A percentile compares a stretch with the other conserved stretches of the same genome.
Evolutionary conservation across 306 rosid genomes (phyloP).

Genomic region (Inga leiocalycina): DNA sequence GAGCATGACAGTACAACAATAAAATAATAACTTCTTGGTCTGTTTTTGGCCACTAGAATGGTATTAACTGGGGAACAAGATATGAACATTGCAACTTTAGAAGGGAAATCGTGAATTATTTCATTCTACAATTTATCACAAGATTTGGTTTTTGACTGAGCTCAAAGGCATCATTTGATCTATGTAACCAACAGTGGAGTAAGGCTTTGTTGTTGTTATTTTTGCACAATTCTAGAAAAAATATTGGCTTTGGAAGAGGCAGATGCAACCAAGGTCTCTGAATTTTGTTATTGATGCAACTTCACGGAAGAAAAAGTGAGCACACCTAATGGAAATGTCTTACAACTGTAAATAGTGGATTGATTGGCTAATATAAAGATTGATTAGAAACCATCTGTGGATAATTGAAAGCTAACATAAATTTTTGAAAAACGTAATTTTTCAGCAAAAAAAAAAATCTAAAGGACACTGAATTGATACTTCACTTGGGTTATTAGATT

Average conservation of each 20-base stretch:
- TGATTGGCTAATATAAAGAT: background rate
- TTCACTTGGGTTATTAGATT: constrained; percentile 57
- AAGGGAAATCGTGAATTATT: background rate
- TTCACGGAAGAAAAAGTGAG: background rate
- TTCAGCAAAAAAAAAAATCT: constrained; percentile 15
- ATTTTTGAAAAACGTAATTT: background rate
- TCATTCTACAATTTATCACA: background rate
- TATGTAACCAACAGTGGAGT: too few species aligned
- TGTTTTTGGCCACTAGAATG: background rate
- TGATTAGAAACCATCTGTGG: background rate
- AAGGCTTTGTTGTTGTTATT: too few species aligned
- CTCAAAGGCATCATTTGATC: too few species aligned
- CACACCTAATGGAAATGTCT: background rate
- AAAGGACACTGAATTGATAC: constrained; percentile 92
- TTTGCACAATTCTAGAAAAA: background rate
- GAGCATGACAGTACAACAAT: background rate
- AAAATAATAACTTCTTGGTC: background rate
- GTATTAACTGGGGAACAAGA: background rate
- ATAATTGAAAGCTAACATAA: background rate
- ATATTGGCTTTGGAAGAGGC: background rate
- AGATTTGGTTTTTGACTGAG: too few species aligned
- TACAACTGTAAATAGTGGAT: background rate
- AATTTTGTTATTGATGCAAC: background rate
- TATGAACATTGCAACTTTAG: background rate
- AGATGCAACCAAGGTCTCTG: constrained; percentile 8